Evolutionary conservation across 192 early-diverging fungal genomes (phyloP).

Genomic region (Dispira simplex): DNA sequence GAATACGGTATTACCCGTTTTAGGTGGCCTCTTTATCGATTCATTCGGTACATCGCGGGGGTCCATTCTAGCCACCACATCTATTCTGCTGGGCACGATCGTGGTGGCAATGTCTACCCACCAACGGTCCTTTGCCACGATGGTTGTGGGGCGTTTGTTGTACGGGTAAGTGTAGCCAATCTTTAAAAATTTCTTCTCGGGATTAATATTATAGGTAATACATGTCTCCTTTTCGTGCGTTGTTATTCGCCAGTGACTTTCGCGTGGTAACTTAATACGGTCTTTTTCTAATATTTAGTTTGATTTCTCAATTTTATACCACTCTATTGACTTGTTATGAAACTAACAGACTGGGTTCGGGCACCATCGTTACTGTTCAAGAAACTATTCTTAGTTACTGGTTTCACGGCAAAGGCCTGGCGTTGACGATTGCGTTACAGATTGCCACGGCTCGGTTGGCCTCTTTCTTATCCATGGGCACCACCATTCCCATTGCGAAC

Average conservation of each 20-base stretch:
- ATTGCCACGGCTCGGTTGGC: conserved; percentile 54
- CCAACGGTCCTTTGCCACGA: conserved; percentile 22
- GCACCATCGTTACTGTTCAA: conserved; percentile 62
- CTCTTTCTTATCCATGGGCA: conserved; percentile 51
- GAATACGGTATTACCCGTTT: conserved; percentile 36
- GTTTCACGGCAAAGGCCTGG: conserved; percentile 50
- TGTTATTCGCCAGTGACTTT: no score
- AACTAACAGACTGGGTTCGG: conserved; percentile 32
- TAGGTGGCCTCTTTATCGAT: conserved; percentile 42
- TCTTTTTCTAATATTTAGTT: no score
- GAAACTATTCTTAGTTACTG: conserved; percentile 66
- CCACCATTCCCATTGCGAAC: conserved; percentile 40
- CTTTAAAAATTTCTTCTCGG: no score
- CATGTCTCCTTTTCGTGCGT: no score
- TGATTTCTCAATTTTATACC: no score
- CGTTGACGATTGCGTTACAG: conserved; percentile 48
- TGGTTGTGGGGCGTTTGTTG: conserved; percentile 36
- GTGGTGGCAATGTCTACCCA: conserved; percentile 33
- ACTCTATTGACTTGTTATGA: not conserved
- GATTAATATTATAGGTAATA: no score
- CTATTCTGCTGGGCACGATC: conserved; percentile 36
- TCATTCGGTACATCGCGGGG: conserved; percentile 41
- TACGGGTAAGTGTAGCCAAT: conserved; percentile 21
- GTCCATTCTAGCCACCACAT: conserved; percentile 31
- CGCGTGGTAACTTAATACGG: no score